Base-by-base conservation (phyloP, 768 basidiomycete genomes). In the Epithele typhae region DNA sequence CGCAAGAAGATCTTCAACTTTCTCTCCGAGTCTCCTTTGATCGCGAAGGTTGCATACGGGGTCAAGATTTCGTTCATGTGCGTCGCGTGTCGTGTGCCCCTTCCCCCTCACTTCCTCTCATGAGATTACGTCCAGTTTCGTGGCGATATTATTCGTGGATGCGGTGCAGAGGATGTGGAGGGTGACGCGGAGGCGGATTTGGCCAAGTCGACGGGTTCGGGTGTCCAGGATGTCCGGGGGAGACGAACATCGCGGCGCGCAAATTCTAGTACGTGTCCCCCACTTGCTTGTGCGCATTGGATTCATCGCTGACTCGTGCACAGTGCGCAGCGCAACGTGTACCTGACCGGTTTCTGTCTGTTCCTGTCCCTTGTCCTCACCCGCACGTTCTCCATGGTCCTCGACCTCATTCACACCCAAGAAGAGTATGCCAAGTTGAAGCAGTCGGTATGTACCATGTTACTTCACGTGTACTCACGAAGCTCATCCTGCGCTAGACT, bases 301-400 rank as follows among this genome's bases (percentile, higher is more conserved):
- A 38, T 2, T 18, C 3, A 22, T 17, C 9, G 33, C 25, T 41
- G 25, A 41, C 7, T 21, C 43, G 30, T 34, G n/a, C 33, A 40
- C 48, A 92, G 89, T 58, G 77, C 91, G 2, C 91, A 94, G 63
- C 77, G 92, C 45, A 96, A 95, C 63, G 82, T 85, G 48, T 97
- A 97, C 64, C 78, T 97, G 14, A 94, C 93, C 6, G 90, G 90
- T 0, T 93, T 92, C 65, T 91, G 87, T 49, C 76, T 99, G 37
- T 96, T 97, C 83, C 83, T 99, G 18, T 96, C 95, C 8, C 82
- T 98, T 46, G 85, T 96, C 56, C 81, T 97, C 55, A 87, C 93
- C 2, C 84, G 94, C 58, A 89, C 87, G 3, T 97, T 97, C 72
- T 84, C 85, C 64, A 88, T 98, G 64, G 79, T 88, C 37, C 81